phyloP scores from a whole-genome alignment of 768 basidiomycete species.

The Serendipita vermifera region DNA sequence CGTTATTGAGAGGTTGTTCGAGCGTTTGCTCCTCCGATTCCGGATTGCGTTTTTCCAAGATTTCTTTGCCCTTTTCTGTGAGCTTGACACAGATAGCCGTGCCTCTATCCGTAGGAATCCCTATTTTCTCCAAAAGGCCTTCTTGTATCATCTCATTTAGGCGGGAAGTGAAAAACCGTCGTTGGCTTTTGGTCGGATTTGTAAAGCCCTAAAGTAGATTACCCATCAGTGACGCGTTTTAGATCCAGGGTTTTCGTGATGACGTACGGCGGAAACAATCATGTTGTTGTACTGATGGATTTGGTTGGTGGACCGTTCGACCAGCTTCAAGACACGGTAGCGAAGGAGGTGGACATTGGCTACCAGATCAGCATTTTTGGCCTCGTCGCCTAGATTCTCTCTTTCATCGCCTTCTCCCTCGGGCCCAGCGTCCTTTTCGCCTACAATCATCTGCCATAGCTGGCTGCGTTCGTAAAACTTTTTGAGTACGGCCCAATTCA shows the following conservation, averaged over 20 bases:
- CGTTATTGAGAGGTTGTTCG: too few species aligned
- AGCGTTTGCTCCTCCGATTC: too few species aligned
- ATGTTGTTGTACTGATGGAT: slow-evolving; percentile 66
- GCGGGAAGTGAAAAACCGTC: slow-evolving; percentile 70
- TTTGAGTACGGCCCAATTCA: slow-evolving; percentile 69
- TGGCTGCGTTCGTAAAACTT: slow-evolving; percentile 68
- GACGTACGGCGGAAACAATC: slow-evolving; percentile 58
- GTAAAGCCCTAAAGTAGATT: slow-evolving; percentile 47
- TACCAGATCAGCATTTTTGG: slow-evolving; percentile 22
- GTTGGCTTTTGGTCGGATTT: slow-evolving; percentile 60
- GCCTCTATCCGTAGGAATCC: slow-evolving; percentile 39
- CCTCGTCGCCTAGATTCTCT: slow-evolving; percentile 26
- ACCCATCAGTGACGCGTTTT: not conserved
- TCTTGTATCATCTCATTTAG: slow-evolving; percentile 60
- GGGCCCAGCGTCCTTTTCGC: slow-evolving; percentile 43
- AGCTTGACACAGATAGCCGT: not conserved
- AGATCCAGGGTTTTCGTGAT: not conserved
- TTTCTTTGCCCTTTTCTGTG: not conserved
- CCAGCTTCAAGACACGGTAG: slow-evolving; percentile 53
- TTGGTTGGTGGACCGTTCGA: slow-evolving; percentile 54
- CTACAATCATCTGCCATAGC: slow-evolving; percentile 63
- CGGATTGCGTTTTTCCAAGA: not conserved
- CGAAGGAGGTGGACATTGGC: slow-evolving; percentile 62
- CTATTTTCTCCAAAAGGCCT: slow-evolving; percentile 60
- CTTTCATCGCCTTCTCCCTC: slow-evolving; percentile 20